These are phyloP conservation scores for Pascua sp. DNA, from an alignment of 1,284 basidiomycete genomes.

Conservation along the genomic window DNA sequence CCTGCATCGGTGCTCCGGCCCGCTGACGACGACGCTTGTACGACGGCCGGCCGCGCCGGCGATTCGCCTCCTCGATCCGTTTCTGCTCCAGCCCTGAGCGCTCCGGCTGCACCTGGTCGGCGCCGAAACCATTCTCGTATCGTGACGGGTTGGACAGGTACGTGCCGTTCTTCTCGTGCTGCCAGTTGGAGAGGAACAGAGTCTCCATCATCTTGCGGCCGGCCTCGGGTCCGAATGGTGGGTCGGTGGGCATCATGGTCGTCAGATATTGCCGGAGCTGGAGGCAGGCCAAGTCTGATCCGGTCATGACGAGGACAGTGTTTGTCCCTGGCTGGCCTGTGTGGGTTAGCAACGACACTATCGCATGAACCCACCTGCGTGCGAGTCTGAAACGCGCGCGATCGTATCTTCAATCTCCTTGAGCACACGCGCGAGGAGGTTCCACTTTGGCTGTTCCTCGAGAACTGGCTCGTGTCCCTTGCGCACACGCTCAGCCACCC, in stretches of 20 bases:
- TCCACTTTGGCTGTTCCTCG: conserved; percentile 96
- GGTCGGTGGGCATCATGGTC: conserved; percentile 59
- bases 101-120: conserved; percentile 31
- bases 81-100: conserved; percentile 36
- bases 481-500: conserved; percentile 61
- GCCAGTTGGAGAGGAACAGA: conserved; percentile 47
- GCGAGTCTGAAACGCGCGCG: conserved; percentile 33
- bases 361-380: conserved; percentile 30
- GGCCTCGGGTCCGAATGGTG: conserved; percentile 48
- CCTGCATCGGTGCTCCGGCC: conserved; percentile 28
- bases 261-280: conserved; percentile 75
- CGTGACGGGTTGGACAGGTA: conserved; percentile 29
- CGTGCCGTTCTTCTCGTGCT: conserved; percentile 44
- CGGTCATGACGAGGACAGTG: conserved; percentile 82
- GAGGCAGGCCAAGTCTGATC: conserved; percentile 69
- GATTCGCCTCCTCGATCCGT: conserved; percentile 19
- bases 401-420: conserved; percentile 91
- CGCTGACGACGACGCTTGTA: conserved; percentile 54
- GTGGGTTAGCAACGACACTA: background rate
- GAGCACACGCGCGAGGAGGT: conserved; percentile 74
- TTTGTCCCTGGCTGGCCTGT: conserved; percentile 64
- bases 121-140: conserved; percentile 24
- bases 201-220: conserved; percentile 70
- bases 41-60: conserved; percentile 52
- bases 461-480: conserved; percentile 77